Conservation (phyloP, 208 protist species). For the Acanthamoeba castellanii region DNA sequence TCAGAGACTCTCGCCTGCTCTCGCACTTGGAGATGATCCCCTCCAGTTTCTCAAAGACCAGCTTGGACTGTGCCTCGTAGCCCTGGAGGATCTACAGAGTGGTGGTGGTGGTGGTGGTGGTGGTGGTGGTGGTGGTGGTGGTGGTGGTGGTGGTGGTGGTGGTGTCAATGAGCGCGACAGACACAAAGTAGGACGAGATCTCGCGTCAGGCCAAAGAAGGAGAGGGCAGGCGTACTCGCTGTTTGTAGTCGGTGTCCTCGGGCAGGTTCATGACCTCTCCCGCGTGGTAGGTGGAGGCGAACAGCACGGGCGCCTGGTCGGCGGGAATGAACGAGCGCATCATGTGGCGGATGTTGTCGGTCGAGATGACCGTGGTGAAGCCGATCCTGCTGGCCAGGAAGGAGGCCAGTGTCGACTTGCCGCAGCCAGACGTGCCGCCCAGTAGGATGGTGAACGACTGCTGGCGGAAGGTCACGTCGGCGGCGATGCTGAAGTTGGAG, state of each 20-base stretch:
- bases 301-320: conserved; percentile 82
- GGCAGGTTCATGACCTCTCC: conserved; percentile 80
- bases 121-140: no score
- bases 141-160: no score
- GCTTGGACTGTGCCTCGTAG: conserved; percentile 85
- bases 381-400: conserved; percentile 91
- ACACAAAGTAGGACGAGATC: no score
- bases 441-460: conserved; percentile 92
- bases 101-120: no score
- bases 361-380: conserved; percentile 93
- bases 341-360: conserved; percentile 94
- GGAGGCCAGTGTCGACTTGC: conserved; percentile 93
- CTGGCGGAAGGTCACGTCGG: conserved; percentile 87
- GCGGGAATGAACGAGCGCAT: conserved; percentile 87
- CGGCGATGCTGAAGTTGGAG: conserved; percentile 81
- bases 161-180: no score
- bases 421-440: conserved; percentile 94
- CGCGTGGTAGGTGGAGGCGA: conserved; percentile 86
- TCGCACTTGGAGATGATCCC: conserved; percentile 84
- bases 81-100: conserved; percentile 83
- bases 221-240: background rate
- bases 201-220: background rate
- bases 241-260: conserved; percentile 26
- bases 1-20: conserved; percentile 81
- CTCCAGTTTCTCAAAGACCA: conserved; percentile 86